Conservation (phyloP, 306 rosid species). For the Vicia faba region DNA sequence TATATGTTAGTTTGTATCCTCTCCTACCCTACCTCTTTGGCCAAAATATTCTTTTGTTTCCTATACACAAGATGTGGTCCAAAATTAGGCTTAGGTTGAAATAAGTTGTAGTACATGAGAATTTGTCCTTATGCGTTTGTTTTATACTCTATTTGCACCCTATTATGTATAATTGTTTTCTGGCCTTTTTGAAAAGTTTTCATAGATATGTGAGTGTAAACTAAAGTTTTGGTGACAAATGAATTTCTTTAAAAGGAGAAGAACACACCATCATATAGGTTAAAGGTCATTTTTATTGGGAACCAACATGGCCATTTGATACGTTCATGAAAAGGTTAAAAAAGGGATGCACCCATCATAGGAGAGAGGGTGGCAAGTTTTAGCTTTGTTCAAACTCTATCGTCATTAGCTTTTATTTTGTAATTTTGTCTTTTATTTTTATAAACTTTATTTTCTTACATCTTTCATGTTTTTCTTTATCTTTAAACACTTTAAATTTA, state of each 20-base stretch:
- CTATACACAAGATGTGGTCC: slow-evolving; percentile 38
- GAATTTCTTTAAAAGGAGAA: slow-evolving; percentile 29
- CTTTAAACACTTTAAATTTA: too few species aligned
- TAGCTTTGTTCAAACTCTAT: not conserved
- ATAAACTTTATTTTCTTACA: not conserved
- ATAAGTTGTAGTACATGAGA: not conserved
- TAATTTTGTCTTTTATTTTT: too few species aligned
- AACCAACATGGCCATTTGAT: slow-evolving; percentile 31
- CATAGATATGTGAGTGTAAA: not conserved
- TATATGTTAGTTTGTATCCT: too few species aligned
- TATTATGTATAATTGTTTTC: not conserved
- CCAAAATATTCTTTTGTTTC: slow-evolving; percentile 39
- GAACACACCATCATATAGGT: slow-evolving; percentile 38
- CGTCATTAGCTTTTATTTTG: too few species aligned
- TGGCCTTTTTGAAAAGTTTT: slow-evolving; percentile 20
- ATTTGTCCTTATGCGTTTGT: slow-evolving; percentile 33
- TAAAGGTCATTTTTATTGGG: slow-evolving; percentile 41
- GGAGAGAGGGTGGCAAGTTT: not conserved
- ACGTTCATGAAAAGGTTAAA: not conserved
- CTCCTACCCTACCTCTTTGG: not conserved
- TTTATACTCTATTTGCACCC: slow-evolving; percentile 13
- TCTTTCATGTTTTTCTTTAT: too few species aligned
- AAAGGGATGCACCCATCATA: not conserved
- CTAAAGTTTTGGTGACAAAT: slow-evolving; percentile 31
- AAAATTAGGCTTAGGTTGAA: slow-evolving; percentile 19